These are phyloP conservation scores for Tetrapisispora pingtungensis DNA, from an alignment of 805 yeast species.

Conservation along the genomic window DNA sequence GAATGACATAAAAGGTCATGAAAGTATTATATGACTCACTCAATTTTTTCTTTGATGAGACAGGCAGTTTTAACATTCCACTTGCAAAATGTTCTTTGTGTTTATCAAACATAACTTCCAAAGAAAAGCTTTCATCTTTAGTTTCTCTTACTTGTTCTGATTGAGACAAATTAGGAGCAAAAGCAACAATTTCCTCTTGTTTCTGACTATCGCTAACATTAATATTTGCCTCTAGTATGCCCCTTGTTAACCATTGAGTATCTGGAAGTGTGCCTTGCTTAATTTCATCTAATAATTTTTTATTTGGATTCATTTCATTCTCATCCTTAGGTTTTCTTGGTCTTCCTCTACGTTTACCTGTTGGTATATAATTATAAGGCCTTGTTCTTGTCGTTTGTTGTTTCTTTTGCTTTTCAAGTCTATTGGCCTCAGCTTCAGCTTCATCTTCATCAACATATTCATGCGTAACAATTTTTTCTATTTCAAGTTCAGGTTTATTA, in stretches of 20 bases:
- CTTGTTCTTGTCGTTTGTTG: slow-evolving; percentile 9
- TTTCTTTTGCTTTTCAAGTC: slow-evolving; percentile 6
- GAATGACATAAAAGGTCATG: slow-evolving; percentile 64
- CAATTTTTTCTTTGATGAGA: slow-evolving; percentile 49
- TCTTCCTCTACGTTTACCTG: slow-evolving; percentile 23
- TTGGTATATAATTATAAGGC: slow-evolving; percentile 18
- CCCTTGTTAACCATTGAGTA: slow-evolving; percentile 24
- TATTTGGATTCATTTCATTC: slow-evolving; percentile 12
- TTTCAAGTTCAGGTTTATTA: slow-evolving; percentile 40
- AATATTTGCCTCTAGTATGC: slow-evolving; percentile 24
- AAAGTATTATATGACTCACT: slow-evolving; percentile 50
- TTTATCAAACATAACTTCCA: slow-evolving; percentile 56
- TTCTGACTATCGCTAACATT: slow-evolving; percentile 18
- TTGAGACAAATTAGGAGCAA: slow-evolving; percentile 49
- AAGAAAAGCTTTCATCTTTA: slow-evolving; percentile 43
- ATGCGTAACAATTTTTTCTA: slow-evolving; percentile 46
- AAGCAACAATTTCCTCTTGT: slow-evolving; percentile 38
- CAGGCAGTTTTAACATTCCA: slow-evolving; percentile 61
- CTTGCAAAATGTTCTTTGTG: slow-evolving; percentile 58
- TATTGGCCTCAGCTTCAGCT: slow-evolving; percentile 20
- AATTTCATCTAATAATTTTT: slow-evolving; percentile 15
- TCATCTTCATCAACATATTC: slow-evolving; percentile 21
- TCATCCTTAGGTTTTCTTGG: slow-evolving; percentile 14
- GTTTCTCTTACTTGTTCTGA: slow-evolving; percentile 33
- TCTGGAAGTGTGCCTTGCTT: slow-evolving; percentile 14